These are phyloP conservation scores for Metschnikowia chrysomelidarum DNA, from an alignment of 805 yeast species.

Conservation along the genomic window DNA sequence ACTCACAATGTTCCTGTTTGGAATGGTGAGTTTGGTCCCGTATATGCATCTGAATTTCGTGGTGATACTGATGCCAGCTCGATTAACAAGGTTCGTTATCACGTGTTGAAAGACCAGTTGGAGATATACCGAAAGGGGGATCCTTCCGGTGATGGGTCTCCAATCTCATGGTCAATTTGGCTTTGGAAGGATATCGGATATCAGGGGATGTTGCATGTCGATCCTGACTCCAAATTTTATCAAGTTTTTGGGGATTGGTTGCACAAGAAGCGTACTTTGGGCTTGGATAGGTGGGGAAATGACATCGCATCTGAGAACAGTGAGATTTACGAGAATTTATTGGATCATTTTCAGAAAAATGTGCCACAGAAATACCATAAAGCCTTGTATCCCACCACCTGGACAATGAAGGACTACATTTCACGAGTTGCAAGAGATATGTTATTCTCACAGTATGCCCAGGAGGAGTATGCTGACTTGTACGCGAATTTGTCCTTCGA, in stretches of 20 bases:
- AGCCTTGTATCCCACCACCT: conserved; percentile 40
- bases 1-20: conserved; percentile 46
- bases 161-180: conserved; percentile 54
- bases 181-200: conserved; percentile 52
- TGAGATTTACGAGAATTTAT: conserved; percentile 34
- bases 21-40: conserved; percentile 56
- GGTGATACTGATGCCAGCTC: conserved; percentile 39
- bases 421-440: conserved; percentile 42
- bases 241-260: conserved; percentile 42
- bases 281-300: conserved; percentile 51
- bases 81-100: conserved; percentile 40
- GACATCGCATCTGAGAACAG: conserved; percentile 42
- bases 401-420: conserved; percentile 38
- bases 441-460: conserved; percentile 43
- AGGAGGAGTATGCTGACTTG: conserved; percentile 46
- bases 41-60: conserved; percentile 42
- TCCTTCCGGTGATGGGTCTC: conserved; percentile 45
- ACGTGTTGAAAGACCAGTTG: conserved; percentile 46
- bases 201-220: conserved; percentile 49
- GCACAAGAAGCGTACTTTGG: conserved; percentile 42
- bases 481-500: conserved; percentile 42
- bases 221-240: conserved; percentile 44
- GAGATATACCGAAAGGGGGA: conserved; percentile 43
- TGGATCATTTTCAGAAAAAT: conserved; percentile 35
- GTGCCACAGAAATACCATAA: conserved; percentile 41